Conservation (phyloP, 495 filamentous ascomycete genomes). For the Penicillium herquei region DNA sequence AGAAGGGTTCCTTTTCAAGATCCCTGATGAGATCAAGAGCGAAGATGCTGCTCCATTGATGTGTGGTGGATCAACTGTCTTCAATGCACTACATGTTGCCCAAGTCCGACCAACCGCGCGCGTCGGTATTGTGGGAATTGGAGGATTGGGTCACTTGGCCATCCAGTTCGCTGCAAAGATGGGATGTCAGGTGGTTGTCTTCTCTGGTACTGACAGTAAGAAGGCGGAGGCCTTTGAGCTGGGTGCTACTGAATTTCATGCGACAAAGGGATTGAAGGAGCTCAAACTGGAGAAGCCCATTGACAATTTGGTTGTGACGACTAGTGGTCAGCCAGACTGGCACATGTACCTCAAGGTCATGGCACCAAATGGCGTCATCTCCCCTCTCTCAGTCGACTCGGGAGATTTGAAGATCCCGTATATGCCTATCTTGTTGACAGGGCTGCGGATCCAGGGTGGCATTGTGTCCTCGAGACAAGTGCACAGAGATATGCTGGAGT, state of each 20-base stretch:
- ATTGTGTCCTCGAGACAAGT: constrained; percentile 49
- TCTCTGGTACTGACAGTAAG: constrained; percentile 56
- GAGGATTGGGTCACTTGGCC: constrained; percentile 62
- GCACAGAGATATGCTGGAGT: constrained; percentile 56
- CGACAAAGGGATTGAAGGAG: constrained; percentile 40
- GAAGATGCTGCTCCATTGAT: constrained; percentile 52
- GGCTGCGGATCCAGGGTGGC: constrained; percentile 52
- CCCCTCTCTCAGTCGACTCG: constrained; percentile 48
- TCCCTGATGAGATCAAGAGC: constrained; percentile 49
- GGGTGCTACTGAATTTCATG: constrained; percentile 50
- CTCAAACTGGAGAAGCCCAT: constrained; percentile 33
- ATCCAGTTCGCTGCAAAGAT: constrained; percentile 63
- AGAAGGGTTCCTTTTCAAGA: constrained; percentile 51
- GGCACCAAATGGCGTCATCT: constrained; percentile 47
- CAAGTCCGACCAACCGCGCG: constrained; percentile 45
- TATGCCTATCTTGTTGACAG: constrained; percentile 43
- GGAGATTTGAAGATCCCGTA: constrained; percentile 56
- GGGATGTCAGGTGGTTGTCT: constrained; percentile 62
- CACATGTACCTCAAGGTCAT: constrained; percentile 35
- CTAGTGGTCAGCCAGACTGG: constrained; percentile 45
- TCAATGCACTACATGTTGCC: constrained; percentile 41
- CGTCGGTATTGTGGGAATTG: constrained; percentile 62
- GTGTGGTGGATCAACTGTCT: constrained; percentile 56
- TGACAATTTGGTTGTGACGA: constrained; percentile 49
- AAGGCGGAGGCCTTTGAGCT: constrained; percentile 54